These are phyloP conservation scores for Xylaria digitata DNA, from an alignment of 2,329 filamentous ascomycete species.

Conservation along the genomic window DNA sequence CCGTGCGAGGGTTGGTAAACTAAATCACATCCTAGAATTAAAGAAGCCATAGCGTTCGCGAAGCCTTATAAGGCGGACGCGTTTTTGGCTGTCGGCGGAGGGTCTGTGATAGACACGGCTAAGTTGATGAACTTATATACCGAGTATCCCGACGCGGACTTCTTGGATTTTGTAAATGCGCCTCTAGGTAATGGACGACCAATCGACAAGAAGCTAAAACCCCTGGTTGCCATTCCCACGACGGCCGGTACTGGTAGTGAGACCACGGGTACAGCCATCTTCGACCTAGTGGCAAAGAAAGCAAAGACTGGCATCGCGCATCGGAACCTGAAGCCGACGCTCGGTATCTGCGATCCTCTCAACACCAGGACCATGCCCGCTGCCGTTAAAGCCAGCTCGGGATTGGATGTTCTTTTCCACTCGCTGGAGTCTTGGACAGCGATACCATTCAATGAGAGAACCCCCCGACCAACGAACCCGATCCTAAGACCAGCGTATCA, in stretches of 20 bases:
- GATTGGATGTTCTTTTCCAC: conserved; percentile 95
- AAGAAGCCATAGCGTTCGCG: conserved; percentile 87
- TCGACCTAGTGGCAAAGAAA: conserved; percentile 88
- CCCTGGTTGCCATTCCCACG: conserved; percentile 84
- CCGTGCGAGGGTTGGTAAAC: conserved; percentile 12
- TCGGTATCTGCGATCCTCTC: conserved; percentile 86
- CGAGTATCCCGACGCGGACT: conserved; percentile 89
- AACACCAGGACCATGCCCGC: conserved; percentile 97
- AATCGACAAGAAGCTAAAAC: conserved; percentile 76
- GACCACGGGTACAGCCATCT: conserved; percentile 97
- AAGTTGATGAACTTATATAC: conserved; percentile 99
- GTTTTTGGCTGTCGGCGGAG: conserved; percentile 90
- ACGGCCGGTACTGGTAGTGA: conserved; percentile 91
- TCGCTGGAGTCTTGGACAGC: conserved; percentile 97
- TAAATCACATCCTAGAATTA: conserved; percentile 66
- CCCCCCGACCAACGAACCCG: conserved; percentile 86
- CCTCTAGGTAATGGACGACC: conserved; percentile 87
- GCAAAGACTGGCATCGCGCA: conserved; percentile 98
- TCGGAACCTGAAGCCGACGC: conserved; percentile 91
- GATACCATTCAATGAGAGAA: conserved; percentile 90
- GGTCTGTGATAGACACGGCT: conserved; percentile 96
- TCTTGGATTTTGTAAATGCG: conserved; percentile 97
- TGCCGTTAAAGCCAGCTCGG: conserved; percentile 90
- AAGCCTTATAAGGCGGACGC: conserved; percentile 86
- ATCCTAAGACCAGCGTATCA: conserved; percentile 94